These are phyloP conservation scores for Gamarada debralockiae DNA, from an alignment of 495 filamentous ascomycete genomes.

Conservation along the genomic window DNA sequence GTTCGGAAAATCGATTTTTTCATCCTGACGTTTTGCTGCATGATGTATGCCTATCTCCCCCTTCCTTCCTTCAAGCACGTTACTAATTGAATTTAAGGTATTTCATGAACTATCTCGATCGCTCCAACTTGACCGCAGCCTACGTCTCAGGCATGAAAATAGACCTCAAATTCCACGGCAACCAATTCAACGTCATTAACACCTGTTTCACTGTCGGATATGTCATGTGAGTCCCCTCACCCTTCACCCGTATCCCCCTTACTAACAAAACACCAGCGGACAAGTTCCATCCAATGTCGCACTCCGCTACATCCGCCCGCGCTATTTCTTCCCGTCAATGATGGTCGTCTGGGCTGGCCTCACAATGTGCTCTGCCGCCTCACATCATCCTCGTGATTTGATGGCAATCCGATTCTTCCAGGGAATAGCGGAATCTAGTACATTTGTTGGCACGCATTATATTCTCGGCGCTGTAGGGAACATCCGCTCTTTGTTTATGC, in stretches of 20 bases:
- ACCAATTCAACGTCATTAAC: slow-evolving; percentile 18
- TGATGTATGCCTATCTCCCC: slow-evolving; percentile 38
- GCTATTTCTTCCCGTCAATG: slow-evolving; percentile 57
- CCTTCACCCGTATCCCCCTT: not conserved
- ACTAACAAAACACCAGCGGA: slow-evolving; percentile 23
- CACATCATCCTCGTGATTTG: slow-evolving; percentile 46
- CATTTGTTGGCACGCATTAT: slow-evolving; percentile 62
- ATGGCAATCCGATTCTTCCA: slow-evolving; percentile 66
- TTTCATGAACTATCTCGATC: slow-evolving; percentile 41
- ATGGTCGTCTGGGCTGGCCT: slow-evolving; percentile 57
- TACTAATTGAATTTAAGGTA: slow-evolving; percentile 10
- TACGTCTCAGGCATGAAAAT: slow-evolving; percentile 67
- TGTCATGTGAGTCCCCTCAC: not conserved
- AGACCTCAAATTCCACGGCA: slow-evolving; percentile 38
- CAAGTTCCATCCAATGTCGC: slow-evolving; percentile 59
- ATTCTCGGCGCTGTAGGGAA: slow-evolving; percentile 50
- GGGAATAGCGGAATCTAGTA: not conserved
- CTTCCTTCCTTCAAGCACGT: slow-evolving; percentile 1
- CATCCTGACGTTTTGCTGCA: slow-evolving; percentile 61
- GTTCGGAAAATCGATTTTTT: slow-evolving; percentile 60
- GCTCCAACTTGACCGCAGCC: slow-evolving; percentile 57
- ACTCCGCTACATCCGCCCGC: slow-evolving; percentile 54
- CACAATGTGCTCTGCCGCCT: slow-evolving; percentile 56
- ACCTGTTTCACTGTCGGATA: not conserved
- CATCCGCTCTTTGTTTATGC: no score